These are phyloP conservation scores for Apium graveolens DNA, from an alignment of 129 eudicot species.

Conservation along the genomic window DNA sequence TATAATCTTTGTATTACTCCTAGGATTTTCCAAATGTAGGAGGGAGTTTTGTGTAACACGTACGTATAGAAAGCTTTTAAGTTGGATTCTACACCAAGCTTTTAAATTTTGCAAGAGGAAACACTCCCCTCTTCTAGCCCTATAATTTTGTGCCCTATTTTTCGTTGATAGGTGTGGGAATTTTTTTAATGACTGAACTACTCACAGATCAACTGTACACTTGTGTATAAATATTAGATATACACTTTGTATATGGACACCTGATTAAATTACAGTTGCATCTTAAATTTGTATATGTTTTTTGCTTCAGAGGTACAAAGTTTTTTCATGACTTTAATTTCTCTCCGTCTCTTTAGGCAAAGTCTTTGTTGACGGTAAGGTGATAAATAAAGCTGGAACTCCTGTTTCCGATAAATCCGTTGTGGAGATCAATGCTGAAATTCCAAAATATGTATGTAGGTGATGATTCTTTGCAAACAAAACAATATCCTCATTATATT, in stretches of 20 bases:
- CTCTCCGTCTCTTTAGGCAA: conserved; percentile 38
- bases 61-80: neutral
- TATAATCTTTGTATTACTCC: neutral
- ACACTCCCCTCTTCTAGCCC: neutral
- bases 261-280: neutral
- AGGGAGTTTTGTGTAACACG: neutral
- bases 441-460: conserved; percentile 99
- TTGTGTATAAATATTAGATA: neutral
- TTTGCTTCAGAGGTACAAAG: neutral
- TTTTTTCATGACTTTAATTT: neutral
- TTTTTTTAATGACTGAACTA: neutral
- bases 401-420: conserved; percentile 74
- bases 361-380: conserved; percentile 79
- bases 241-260: neutral
- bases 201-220: neutral
- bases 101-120: neutral
- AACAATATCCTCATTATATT: neutral
- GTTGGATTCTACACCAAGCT: neutral
- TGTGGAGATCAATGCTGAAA: conserved; percentile 85
- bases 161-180: neutral
- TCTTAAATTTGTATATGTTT: neutral
- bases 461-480: conserved; percentile 49
- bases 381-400: conserved; percentile 77
- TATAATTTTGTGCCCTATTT: neutral
- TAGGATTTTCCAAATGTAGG: neutral